Evolutionary conservation across 805 yeast genomes (phyloP).

Genomic region (Ogataea wickerhamii): DNA sequence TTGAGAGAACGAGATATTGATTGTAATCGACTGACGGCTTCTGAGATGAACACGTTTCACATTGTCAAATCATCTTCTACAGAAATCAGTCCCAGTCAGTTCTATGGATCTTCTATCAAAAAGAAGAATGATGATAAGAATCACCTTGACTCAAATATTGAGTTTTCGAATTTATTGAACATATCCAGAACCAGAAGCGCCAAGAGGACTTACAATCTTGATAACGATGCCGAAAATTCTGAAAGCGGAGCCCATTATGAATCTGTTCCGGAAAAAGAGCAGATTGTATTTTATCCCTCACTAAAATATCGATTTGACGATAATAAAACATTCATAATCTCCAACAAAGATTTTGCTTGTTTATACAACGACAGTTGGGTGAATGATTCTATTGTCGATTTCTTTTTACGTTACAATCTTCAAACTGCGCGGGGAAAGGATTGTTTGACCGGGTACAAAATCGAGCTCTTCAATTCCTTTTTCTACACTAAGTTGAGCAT

Average conservation of each 20-base stretch:
- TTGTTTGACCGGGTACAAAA: constrained; percentile 35
- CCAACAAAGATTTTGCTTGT: constrained; percentile 72
- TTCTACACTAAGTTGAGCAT: constrained; percentile 65
- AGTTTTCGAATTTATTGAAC: constrained; percentile 10
- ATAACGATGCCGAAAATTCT: constrained; percentile 32
- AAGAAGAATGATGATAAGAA: neutral
- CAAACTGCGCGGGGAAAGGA: constrained; percentile 33
- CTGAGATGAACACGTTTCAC: constrained; percentile 11
- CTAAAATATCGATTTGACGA: constrained; percentile 52
- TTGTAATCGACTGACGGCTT: constrained; percentile 8
- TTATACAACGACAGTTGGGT: constrained; percentile 81
- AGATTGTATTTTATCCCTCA: constrained; percentile 30
- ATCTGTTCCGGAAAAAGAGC: constrained; percentile 27
- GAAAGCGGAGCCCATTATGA: constrained; percentile 31
- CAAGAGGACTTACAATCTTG: constrained; percentile 13
- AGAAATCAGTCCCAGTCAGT: constrained; percentile 9
- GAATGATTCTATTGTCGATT: constrained; percentile 85
- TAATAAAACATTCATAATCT: constrained; percentile 51
- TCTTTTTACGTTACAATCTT: constrained; percentile 60
- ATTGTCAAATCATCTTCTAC: constrained; percentile 1
- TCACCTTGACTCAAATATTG: constrained; percentile 11
- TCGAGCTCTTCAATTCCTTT: constrained; percentile 69
- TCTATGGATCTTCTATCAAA: constrained; percentile 9
- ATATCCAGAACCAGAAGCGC: constrained; percentile 6
- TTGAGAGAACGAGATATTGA: constrained; percentile 2